A percentile compares a stretch with the other conserved stretches of the same genome.
phyloP scores from a whole-genome alignment of 352 stramenopile species.

The Aphanomyces astaci region DNA sequence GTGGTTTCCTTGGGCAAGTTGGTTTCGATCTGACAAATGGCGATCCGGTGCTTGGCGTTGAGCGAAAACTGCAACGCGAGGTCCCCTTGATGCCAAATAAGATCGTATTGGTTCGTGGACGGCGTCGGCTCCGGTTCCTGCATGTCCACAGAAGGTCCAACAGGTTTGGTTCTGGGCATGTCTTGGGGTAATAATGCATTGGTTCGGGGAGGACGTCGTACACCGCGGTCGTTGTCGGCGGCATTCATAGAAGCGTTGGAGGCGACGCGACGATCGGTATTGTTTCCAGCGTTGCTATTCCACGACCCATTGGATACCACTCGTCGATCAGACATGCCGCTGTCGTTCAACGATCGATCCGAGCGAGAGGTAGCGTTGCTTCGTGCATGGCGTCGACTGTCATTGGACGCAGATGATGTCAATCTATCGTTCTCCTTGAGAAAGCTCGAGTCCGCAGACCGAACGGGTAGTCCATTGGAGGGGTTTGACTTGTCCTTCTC shows the following conservation, averaged over 20 bases:
- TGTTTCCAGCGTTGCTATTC: neutral
- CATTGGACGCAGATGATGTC: neutral
- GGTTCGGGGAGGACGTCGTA: neutral
- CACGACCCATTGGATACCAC: neutral
- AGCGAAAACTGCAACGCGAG: conserved; percentile 3
- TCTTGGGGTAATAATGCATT: neutral
- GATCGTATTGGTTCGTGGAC: conserved; percentile 10
- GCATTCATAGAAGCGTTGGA: neutral
- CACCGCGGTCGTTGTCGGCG: neutral
- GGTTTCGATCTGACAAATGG: conserved; percentile 9
- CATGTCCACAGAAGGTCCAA: neutral
- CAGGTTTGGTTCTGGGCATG: neutral
- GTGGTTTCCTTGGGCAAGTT: conserved; percentile 18
- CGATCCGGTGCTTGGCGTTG: conserved; percentile 9
- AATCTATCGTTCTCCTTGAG: neutral
- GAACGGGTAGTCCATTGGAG: too few relatives aligned
- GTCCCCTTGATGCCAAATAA: conserved; percentile 21
- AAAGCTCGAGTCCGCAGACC: too few relatives aligned
- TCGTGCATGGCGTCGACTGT: neutral
- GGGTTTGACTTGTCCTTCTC: neutral
- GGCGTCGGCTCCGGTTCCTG: conserved; percentile 11
- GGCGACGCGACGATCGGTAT: neutral
- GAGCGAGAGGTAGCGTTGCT: neutral
- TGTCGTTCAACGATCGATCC: neutral
- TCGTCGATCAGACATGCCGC: neutral